A percentile compares a stretch with the other conserved stretches of the same genome.
Conservation (phyloP, 257 asterid species). For the Nicotiana attenuata region DNA sequence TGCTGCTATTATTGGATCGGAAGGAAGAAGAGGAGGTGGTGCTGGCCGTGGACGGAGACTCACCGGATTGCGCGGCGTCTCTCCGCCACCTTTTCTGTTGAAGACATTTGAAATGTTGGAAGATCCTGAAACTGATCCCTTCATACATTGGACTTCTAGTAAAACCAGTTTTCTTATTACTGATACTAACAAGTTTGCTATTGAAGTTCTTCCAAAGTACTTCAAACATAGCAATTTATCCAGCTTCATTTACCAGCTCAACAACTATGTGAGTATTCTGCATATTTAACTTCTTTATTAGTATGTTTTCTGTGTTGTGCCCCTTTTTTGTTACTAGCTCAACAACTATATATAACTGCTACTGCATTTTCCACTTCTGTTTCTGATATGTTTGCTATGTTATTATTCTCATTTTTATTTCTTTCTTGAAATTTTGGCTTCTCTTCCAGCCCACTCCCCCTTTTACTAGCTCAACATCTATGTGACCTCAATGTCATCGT, state of each 20-base stretch:
- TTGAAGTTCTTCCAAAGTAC: constrained; percentile 36
- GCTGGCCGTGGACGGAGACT: neutral
- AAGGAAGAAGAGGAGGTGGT: neutral
- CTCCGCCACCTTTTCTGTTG: constrained; percentile 36
- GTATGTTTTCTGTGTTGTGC: neutral
- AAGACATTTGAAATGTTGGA: constrained; percentile 37
- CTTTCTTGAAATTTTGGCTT: neutral
- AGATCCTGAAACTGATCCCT: constrained; percentile 29
- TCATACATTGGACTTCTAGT: constrained; percentile 37
- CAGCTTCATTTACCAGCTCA: constrained; percentile 50
- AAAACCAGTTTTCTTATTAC: constrained; percentile 36
- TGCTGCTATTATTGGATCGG: too few species aligned
- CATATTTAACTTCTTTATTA: neutral
- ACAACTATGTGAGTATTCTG: constrained; percentile 36
- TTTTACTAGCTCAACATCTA: neutral
- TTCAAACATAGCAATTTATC: constrained; percentile 41
- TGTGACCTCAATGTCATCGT: neutral
- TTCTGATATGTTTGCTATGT: neutral
- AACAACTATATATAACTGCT: constrained; percentile 26
- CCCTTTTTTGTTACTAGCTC: constrained; percentile 27
- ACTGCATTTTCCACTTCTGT: neutral
- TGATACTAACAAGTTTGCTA: constrained; percentile 33
- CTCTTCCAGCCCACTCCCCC: neutral
- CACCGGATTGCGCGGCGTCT: neutral
- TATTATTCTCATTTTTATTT: neutral